These are phyloP conservation scores for Fonsecaea erecta DNA, from an alignment of 2,329 filamentous ascomycete genomes.

Conservation along the genomic window DNA sequence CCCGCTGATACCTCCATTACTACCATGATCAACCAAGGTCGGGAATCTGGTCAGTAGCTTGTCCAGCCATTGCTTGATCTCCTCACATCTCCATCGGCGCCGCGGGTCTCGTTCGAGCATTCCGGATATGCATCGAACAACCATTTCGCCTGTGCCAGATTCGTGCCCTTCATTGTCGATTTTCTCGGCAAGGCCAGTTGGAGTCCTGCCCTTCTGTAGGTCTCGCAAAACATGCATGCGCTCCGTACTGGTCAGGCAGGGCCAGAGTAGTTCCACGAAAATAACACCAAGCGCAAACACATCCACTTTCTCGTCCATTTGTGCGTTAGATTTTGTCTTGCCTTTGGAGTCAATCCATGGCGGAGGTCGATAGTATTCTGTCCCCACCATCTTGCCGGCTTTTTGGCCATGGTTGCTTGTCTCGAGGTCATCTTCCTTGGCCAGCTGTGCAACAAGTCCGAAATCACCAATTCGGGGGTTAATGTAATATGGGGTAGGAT, in stretches of 20 bases:
- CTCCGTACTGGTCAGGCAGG: constrained; percentile 58
- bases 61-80: constrained; percentile 45
- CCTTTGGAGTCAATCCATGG: constrained; percentile 27
- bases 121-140: constrained; percentile 47
- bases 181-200: constrained; percentile 46
- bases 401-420: background rate
- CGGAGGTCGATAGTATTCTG: constrained; percentile 65
- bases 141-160: constrained; percentile 40
- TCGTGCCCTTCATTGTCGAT: constrained; percentile 43
- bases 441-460: constrained; percentile 63
- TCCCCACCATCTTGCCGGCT: constrained; percentile 58
- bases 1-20: background rate
- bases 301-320: constrained; percentile 58
- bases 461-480: constrained; percentile 71
- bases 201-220: constrained; percentile 44
- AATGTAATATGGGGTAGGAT: constrained; percentile 48
- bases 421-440: constrained; percentile 14
- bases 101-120: constrained; percentile 49
- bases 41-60: constrained; percentile 16
- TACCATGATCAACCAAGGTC: background rate
- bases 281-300: constrained; percentile 43
- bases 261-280: constrained; percentile 64
- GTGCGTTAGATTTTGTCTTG: constrained; percentile 14
- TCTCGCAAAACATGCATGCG: constrained; percentile 50
- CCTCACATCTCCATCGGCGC: constrained; percentile 45